Conservation (phyloP, 1,284 basidiomycete species). For the Cystodermella granulosa region DNA sequence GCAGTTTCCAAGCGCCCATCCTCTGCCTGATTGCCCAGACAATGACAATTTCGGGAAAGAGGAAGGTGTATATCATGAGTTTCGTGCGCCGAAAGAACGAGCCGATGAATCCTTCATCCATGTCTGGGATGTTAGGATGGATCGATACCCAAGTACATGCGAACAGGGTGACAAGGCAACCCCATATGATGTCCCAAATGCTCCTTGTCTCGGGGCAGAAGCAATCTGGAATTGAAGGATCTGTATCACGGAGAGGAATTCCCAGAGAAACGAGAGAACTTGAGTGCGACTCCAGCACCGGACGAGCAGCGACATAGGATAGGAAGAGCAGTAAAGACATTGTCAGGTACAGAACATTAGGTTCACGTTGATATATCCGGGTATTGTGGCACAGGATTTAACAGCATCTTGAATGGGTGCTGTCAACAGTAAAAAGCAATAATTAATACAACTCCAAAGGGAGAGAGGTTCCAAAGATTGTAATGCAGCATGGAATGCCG, state of each 20-base stretch:
- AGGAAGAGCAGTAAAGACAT: too few relatives aligned
- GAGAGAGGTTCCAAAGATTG: conserved; percentile 28
- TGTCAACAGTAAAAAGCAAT: background rate
- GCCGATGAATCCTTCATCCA: conserved; percentile 1
- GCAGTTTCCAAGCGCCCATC: conserved; percentile 12
- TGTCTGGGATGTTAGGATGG: conserved; percentile 28
- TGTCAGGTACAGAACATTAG: too few relatives aligned
- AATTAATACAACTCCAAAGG: background rate
- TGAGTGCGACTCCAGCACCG: too few relatives aligned
- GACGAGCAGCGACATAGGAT: too few relatives aligned
- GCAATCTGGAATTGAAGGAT: too few relatives aligned
- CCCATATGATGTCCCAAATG: conserved; percentile 23
- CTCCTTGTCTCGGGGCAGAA: too few relatives aligned
- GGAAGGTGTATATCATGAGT: conserved; percentile 19
- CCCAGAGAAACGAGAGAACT: too few relatives aligned
- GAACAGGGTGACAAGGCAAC: conserved; percentile 24
- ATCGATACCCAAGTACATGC: conserved; percentile 28
- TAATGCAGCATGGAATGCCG: conserved; percentile 23
- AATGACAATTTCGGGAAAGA: conserved; percentile 27
- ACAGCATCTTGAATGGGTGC: too few relatives aligned
- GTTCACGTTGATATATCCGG: too few relatives aligned
- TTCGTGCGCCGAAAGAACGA: conserved; percentile 5
- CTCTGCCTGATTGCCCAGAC: conserved; percentile 25
- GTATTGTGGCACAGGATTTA: too few relatives aligned
- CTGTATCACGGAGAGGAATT: too few relatives aligned